Base-by-base conservation (phyloP, 768 basidiomycete genomes). In the Russula brevipes region DNA sequence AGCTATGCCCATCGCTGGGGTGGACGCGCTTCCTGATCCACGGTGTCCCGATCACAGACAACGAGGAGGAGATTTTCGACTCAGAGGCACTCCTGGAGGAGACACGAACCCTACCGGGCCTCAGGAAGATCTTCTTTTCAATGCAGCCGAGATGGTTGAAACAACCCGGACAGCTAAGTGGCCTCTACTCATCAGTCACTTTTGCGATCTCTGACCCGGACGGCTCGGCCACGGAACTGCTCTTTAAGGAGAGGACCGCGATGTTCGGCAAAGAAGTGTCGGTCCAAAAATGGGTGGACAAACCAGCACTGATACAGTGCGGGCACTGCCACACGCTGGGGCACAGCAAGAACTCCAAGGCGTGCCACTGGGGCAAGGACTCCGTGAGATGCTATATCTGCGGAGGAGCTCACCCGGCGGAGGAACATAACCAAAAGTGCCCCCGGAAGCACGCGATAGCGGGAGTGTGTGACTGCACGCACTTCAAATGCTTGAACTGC, bases 31-130 rank as follows among this genome's bases (percentile, higher is more conserved):
- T 52, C 35, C n/a, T 52, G 5, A n/a, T 4, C 2, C 35, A 52
- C 1, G 51, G 33, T 0, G 35, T 52, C 33, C 51, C 51, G 2
- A 10, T 12, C 1, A 10, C 4, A 2, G 35, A 38, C 3, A 8
- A 36, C 5, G 8, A 17, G 1, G 17, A 5, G 0, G 0, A 2
- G 3, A 0, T 5, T 3, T 52, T 52, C 5, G 2, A 0, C 0
- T 33, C 51, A 2, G n/a, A n/a, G 1, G 17, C 0, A 0, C 51
- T 52, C 2, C 35, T 52, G 1, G 1, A 17, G 1, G 51, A 31
- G 8, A n/a, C n/a, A 1, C 0, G 10, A 4, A 10, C 4, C 1
- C 17, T 52, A 0, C 51, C 35, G 5, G 10, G 51, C 0, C 17
- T 52, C 0, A n/a, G 0, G 11, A 36, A 6, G 0, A 10, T 5